phyloP scores from a whole-genome alignment of 805 yeast species.

The Saccharomycopsis capsularis region DNA sequence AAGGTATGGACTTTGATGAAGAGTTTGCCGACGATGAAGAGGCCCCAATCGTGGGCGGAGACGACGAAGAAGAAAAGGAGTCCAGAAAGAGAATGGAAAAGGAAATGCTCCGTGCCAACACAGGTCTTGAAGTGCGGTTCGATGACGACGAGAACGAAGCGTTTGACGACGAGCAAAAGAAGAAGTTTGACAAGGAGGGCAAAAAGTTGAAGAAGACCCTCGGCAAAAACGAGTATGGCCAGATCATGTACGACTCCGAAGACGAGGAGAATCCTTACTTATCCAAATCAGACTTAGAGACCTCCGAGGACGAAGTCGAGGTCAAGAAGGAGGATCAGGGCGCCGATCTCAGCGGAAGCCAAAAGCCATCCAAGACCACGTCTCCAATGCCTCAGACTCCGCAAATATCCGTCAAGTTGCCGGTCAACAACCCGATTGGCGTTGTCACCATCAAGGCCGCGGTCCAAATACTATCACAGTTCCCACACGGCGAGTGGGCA shows the following conservation, averaged over 20 bases:
- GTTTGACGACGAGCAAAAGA: constrained; percentile 59
- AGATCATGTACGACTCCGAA: constrained; percentile 70
- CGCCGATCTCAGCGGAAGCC: constrained; percentile 18
- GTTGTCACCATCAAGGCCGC: constrained; percentile 60
- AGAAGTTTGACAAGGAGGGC: constrained; percentile 87
- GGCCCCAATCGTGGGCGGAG: constrained; percentile 72
- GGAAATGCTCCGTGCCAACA: constrained; percentile 79
- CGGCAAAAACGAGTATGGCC: constrained; percentile 54
- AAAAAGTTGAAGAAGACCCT: constrained; percentile 76
- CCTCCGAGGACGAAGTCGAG: constrained; percentile 37
- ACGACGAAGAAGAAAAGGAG: constrained; percentile 81
- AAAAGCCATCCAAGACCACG: constrained; percentile 29
- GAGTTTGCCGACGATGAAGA: constrained; percentile 99
- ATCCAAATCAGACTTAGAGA: constrained; percentile 61
- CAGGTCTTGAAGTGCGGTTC: constrained; percentile 44
- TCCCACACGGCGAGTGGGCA: constrained; percentile 83
- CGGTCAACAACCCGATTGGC: constrained; percentile 43
- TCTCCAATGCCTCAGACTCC: constrained; percentile 27
- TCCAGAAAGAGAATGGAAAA: constrained; percentile 77
- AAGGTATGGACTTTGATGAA: constrained; percentile 90
- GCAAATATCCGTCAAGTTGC: constrained; percentile 35
- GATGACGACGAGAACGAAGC: constrained; percentile 59
- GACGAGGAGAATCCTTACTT: constrained; percentile 82
- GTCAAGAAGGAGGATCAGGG: constrained; percentile 35
- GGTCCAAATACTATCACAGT: constrained; percentile 48